A percentile compares a stretch with the other conserved stretches of the same genome.
Evolutionary conservation across 2,329 filamentous ascomycete species (phyloP).

Genomic region (Trichoderma atrobrunneum): DNA sequence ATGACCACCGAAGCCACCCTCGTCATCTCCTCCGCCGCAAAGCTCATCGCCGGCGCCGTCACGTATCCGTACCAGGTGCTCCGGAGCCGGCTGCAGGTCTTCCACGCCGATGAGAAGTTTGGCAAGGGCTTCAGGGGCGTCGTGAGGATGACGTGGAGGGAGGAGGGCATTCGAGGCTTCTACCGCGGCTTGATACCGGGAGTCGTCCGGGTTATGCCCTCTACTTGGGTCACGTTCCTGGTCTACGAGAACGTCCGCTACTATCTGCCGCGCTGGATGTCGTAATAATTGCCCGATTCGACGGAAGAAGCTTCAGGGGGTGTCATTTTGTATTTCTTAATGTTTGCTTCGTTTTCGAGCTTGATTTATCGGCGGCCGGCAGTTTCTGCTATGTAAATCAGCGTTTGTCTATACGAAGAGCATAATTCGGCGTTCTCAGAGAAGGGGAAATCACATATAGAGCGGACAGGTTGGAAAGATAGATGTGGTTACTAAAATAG

Average conservation of each 20-base stretch:
- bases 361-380: not conserved
- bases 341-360: not conserved
- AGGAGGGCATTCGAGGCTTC: constrained; percentile 79
- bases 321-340: not conserved
- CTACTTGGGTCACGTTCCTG: constrained; percentile 93
- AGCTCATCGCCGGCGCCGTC: constrained; percentile 81
- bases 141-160: constrained; percentile 67
- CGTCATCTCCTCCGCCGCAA: constrained; percentile 74
- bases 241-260: constrained; percentile 93
- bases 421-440: constrained; percentile 3
- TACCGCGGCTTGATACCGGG: constrained; percentile 90
- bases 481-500: not conserved
- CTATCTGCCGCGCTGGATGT: constrained; percentile 54
- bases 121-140: constrained; percentile 69
- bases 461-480: not conserved
- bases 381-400: not conserved
- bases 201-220: constrained; percentile 85
- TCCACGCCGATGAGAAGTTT: constrained; percentile 74
- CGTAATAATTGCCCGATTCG: not conserved
- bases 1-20: constrained; percentile 75
- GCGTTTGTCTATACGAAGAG: not conserved
- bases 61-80: constrained; percentile 97
- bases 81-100: constrained; percentile 82
- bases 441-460: not conserved
- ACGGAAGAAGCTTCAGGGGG: not conserved